Evolutionary conservation across 306 rosid genomes (phyloP).

Genomic region (Dalbergia cochinchinensis): DNA sequence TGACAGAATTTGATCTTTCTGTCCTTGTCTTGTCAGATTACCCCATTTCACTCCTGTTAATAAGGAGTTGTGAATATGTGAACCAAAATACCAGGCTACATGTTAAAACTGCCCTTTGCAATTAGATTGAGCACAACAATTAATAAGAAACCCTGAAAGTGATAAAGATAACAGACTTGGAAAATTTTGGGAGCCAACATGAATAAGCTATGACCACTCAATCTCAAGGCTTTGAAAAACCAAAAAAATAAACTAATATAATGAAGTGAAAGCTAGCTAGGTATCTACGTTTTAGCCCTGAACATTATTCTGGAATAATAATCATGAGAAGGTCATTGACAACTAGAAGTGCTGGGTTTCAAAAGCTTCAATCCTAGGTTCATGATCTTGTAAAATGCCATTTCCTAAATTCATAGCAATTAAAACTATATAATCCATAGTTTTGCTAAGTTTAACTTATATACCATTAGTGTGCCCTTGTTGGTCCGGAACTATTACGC

Average conservation of each 20-base stretch:
- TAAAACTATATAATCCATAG: slow-evolving; percentile 5
- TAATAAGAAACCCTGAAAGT: slow-evolving; percentile 21
- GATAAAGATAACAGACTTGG: slow-evolving; percentile 1
- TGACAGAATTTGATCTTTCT: slow-evolving; percentile 79
- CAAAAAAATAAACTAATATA: no score
- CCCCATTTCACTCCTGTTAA: slow-evolving; percentile 77
- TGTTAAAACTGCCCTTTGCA: not conserved
- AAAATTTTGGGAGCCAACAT: not conserved
- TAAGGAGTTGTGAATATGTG: slow-evolving; percentile 28
- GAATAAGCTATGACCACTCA: not conserved
- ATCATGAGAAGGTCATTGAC: not conserved
- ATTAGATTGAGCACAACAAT: slow-evolving; percentile 18
- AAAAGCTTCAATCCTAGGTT: not conserved
- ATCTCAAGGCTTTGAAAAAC: not conserved
- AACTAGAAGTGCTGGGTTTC: not conserved
- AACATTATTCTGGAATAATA: not conserved
- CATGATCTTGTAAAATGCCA: slow-evolving; percentile 14
- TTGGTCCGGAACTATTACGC: no score
- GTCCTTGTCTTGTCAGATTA: slow-evolving; percentile 68
- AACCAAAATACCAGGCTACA: not conserved
- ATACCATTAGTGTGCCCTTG: not conserved
- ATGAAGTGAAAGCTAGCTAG: not conserved
- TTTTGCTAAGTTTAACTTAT: slow-evolving; percentile 12
- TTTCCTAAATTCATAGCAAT: not conserved
- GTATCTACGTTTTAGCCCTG: not conserved